phyloP scores from a whole-genome alignment of 2,329 filamentous ascomycete genomes.

The Claviceps africana region DNA sequence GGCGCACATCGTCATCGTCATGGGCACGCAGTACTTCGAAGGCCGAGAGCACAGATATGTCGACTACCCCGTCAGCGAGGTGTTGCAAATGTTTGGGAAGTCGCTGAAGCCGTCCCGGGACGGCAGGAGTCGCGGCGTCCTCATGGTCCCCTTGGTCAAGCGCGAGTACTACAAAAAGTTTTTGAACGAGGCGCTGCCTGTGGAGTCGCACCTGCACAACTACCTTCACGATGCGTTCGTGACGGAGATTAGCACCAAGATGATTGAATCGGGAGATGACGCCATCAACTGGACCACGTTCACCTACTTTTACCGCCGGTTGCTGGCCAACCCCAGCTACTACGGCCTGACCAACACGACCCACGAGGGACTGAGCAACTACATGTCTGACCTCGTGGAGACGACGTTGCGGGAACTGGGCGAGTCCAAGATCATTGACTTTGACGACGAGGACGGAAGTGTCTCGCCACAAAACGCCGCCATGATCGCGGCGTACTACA shows the following conservation, averaged over 20 bases:
- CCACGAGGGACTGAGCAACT: slow-evolving; percentile 84
- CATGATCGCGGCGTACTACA: slow-evolving; percentile 98
- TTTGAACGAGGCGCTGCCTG: slow-evolving; percentile 84
- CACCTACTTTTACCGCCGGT: slow-evolving; percentile 91
- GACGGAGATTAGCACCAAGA: slow-evolving; percentile 90
- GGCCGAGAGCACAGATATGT: slow-evolving; percentile 93
- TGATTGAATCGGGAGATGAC: slow-evolving; percentile 88
- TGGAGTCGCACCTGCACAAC: slow-evolving; percentile 84
- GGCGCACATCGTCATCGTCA: slow-evolving; percentile 84
- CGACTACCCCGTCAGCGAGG: slow-evolving; percentile 86
- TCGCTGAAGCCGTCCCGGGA: slow-evolving; percentile 68
- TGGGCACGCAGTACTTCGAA: slow-evolving; percentile 97
- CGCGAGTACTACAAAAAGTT: slow-evolving; percentile 99
- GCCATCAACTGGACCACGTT: slow-evolving; percentile 98
- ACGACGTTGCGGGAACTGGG: slow-evolving; percentile 78
- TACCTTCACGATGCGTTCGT: slow-evolving; percentile 95
- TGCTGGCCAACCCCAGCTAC: slow-evolving; percentile 91
- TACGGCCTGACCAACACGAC: slow-evolving; percentile 82
- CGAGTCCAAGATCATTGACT: slow-evolving; percentile 89
- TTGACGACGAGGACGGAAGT: slow-evolving; percentile 85
- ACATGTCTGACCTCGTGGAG: slow-evolving; percentile 89
- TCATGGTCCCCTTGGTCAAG: slow-evolving; percentile 92
- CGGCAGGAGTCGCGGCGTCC: slow-evolving; percentile 72
- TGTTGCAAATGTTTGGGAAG: slow-evolving; percentile 96
- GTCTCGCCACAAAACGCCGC: slow-evolving; percentile 85